These are phyloP conservation scores for Pseudisothecium myosuroides DNA, from an alignment of 225 moss, liverwort and hornwort genomes.

Conservation along the genomic window DNA sequence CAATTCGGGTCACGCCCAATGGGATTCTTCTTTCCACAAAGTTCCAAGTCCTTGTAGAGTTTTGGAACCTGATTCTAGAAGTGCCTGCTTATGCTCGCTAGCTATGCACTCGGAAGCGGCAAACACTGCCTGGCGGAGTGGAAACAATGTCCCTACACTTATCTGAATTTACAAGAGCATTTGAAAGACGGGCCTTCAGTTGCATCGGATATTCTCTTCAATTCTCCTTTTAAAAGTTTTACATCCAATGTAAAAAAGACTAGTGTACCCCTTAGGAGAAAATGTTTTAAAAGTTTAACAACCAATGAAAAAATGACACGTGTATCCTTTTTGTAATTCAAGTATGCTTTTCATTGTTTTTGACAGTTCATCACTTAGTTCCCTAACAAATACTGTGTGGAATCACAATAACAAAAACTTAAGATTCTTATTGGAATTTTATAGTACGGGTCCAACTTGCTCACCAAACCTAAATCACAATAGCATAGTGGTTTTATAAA, in stretches of 20 bases:
- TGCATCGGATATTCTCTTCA: neutral
- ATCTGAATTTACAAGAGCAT: neutral
- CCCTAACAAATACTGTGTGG: too few species aligned
- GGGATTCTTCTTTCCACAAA: neutral
- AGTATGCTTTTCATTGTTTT: neutral
- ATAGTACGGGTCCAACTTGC: neutral
- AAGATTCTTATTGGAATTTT: too few species aligned
- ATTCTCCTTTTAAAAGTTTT: neutral
- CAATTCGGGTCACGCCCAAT: neutral
- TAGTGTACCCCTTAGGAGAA: neutral
- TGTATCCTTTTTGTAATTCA: neutral
- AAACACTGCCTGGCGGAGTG: neutral
- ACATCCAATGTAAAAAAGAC: neutral
- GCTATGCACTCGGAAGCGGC: too few species aligned
- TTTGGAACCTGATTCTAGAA: neutral
- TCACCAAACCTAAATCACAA: neutral
- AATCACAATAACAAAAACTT: too few species aligned
- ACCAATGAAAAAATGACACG: neutral
- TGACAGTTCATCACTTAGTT: too few species aligned
- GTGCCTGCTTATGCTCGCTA: neutral
- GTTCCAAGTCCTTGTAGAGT: neutral
- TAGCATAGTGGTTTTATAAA: rapidly evolving
- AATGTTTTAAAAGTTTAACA: neutral
- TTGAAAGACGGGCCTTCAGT: neutral
- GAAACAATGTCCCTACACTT: neutral